A percentile compares a stretch with the other conserved stretches of the same genome.
Evolutionary conservation across 176 grass and related monocot genomes (phyloP).

Genomic region (Miscanthus lutarioriparius): DNA sequence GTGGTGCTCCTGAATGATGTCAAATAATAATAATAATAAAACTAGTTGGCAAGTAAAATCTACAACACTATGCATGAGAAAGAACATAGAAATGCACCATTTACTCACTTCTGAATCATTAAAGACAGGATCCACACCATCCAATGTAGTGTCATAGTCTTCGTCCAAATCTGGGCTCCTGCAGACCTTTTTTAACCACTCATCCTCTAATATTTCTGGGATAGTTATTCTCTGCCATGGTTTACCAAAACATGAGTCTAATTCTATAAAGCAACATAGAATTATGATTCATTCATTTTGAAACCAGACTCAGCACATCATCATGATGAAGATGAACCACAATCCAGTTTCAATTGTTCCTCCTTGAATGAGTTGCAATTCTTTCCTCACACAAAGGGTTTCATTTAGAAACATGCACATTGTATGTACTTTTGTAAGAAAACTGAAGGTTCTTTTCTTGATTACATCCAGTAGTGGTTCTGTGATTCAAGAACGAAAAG

Average conservation of each 20-base stretch:
- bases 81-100: constrained; percentile 9
- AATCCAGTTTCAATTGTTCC: too few species aligned
- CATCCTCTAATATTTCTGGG: constrained; percentile 88
- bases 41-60: constrained; percentile 4
- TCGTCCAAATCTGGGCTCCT: constrained; percentile 74
- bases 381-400: too few species aligned
- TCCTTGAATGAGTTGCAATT: not conserved
- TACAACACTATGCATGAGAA: not conserved
- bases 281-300: not conserved
- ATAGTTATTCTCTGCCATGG: constrained; percentile 73
- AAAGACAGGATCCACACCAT: constrained; percentile 92
- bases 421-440: too few species aligned
- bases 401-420: too few species aligned
- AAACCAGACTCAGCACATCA: not conserved
- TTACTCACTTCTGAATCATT: constrained; percentile 86
- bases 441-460: too few species aligned
- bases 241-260: constrained; percentile 22
- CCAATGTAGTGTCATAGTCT: constrained; percentile 67
- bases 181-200: constrained; percentile 91
- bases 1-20: constrained; percentile 57
- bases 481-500: too few species aligned
- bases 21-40: constrained; percentile 20
- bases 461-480: too few species aligned
- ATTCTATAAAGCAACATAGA: not conserved
- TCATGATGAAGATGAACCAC: too few species aligned